A percentile compares a stretch with the other conserved stretches of the same genome.
phyloP scores from a whole-genome alignment of 495 filamentous ascomycete species.

The Jackrogersella minutella region DNA sequence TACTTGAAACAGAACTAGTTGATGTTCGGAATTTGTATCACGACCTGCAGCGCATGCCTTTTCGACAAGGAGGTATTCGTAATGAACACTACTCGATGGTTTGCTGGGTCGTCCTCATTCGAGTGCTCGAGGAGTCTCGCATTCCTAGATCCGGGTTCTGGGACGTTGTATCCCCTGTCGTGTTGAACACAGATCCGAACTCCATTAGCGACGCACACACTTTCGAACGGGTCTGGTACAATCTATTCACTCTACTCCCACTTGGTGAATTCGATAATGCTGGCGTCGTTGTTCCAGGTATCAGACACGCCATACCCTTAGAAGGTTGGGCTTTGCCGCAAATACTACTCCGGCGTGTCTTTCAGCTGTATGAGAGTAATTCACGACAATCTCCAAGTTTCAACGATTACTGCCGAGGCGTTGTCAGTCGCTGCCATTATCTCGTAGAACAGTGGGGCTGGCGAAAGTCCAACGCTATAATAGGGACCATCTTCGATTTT shows the following conservation, averaged over 20 bases:
- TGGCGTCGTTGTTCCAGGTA: slow-evolving; percentile 67
- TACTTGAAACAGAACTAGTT: slow-evolving; percentile 58
- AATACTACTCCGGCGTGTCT: slow-evolving; percentile 67
- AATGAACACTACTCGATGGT: slow-evolving; percentile 65
- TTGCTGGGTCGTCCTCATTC: slow-evolving; percentile 71
- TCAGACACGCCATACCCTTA: slow-evolving; percentile 58
- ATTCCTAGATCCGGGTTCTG: slow-evolving; percentile 63
- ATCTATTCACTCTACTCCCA: slow-evolving; percentile 78
- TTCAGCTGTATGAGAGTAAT: slow-evolving; percentile 69
- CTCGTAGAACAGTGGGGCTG: slow-evolving; percentile 87
- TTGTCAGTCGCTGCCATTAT: slow-evolving; percentile 78
- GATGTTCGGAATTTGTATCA: slow-evolving; percentile 69
- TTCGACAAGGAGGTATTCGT: slow-evolving; percentile 72
- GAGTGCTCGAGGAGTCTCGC: slow-evolving; percentile 60
- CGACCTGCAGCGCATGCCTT: slow-evolving; percentile 60
- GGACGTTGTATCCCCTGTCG: slow-evolving; percentile 61
- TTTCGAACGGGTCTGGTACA: slow-evolving; percentile 77
- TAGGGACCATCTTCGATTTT: slow-evolving; percentile 88
- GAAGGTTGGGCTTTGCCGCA: slow-evolving; percentile 82
- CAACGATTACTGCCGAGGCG: slow-evolving; percentile 80
- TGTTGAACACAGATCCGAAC: slow-evolving; percentile 41
- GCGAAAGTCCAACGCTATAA: slow-evolving; percentile 77
- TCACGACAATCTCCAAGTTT: slow-evolving; percentile 67
- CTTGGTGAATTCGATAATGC: slow-evolving; percentile 75
- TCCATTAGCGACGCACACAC: slow-evolving; percentile 54